These are phyloP conservation scores for Podaxis mareebaensis DNA, from an alignment of 768 basidiomycete genomes.

Conservation along the genomic window DNA sequence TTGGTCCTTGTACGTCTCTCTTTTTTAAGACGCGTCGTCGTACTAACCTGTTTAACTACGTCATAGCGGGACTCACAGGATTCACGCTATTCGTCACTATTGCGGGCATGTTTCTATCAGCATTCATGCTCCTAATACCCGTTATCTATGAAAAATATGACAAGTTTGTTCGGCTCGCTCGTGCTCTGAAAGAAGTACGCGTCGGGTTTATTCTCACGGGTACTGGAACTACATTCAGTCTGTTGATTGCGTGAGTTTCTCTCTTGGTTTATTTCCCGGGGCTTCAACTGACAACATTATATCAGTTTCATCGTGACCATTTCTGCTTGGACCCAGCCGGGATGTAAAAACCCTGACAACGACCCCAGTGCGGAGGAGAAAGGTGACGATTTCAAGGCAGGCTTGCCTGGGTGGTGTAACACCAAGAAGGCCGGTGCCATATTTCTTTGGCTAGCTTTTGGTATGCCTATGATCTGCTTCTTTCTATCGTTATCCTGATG, in stretches of 20 bases:
- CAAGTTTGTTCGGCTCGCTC: slow-evolving; percentile 72
- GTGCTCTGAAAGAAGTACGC: slow-evolving; percentile 80
- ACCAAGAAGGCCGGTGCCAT: slow-evolving; percentile 91
- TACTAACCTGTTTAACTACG: slow-evolving; percentile 18
- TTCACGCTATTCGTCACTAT: slow-evolving; percentile 85
- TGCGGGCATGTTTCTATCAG: slow-evolving; percentile 67
- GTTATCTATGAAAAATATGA: slow-evolving; percentile 87
- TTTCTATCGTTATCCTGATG: slow-evolving; percentile 1
- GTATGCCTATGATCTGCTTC: slow-evolving; percentile 40
- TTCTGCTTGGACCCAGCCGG: slow-evolving; percentile 85
- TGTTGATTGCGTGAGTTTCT: slow-evolving; percentile 74
- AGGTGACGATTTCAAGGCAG: slow-evolving; percentile 66
- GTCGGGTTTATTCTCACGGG: slow-evolving; percentile 83
- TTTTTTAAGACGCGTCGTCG: slow-evolving; percentile 6
- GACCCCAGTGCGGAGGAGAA: slow-evolving; percentile 74
- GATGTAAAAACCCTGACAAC: slow-evolving; percentile 81
- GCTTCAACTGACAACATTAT: slow-evolving; percentile 6
- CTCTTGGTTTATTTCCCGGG: slow-evolving; percentile 11
- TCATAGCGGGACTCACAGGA: slow-evolving; percentile 78
- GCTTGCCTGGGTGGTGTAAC: slow-evolving; percentile 79
- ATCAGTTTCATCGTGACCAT: slow-evolving; percentile 73
- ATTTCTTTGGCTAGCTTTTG: slow-evolving; percentile 86
- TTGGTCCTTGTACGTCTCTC: slow-evolving; percentile 78
- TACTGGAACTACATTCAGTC: slow-evolving; percentile 60
- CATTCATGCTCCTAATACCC: slow-evolving; percentile 75